A percentile compares a stretch with the other conserved stretches of the same genome.
These are phyloP conservation scores for Umbilicaria muhlenbergii DNA, from an alignment of 495 filamentous ascomycete genomes.

Conservation along the genomic window DNA sequence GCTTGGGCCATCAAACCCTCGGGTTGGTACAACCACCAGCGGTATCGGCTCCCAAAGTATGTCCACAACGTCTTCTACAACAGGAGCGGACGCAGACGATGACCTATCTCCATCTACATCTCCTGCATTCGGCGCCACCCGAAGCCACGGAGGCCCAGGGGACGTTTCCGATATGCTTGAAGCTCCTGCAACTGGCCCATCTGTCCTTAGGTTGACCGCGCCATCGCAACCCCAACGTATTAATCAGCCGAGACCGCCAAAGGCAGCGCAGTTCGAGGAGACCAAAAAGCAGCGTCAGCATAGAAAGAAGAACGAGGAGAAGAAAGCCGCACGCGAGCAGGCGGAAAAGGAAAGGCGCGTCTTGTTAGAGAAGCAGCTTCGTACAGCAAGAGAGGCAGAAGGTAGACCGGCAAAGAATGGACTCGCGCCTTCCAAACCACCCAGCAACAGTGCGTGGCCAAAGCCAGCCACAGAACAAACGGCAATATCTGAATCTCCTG, in stretches of 20 bases:
- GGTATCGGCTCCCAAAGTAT: constrained; percentile 9
- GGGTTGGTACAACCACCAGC: constrained; percentile 5
- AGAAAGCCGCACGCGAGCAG: constrained; percentile 53
- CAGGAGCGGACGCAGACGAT: constrained; percentile 69
- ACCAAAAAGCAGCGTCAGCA: constrained; percentile 90
- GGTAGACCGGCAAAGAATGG: constrained; percentile 62
- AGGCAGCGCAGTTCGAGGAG: constrained; percentile 44
- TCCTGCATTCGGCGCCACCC: constrained; percentile 37
- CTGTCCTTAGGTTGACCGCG: constrained; percentile 60
- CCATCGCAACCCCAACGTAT: constrained; percentile 30
- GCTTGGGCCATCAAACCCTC: neutral
- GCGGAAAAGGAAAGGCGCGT: constrained; percentile 57
- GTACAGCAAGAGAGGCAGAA: constrained; percentile 62
- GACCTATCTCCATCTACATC: constrained; percentile 54
- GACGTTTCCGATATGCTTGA: constrained; percentile 85
- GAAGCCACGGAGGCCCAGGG: constrained; percentile 21
- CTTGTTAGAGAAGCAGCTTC: constrained; percentile 62
- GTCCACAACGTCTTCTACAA: constrained; percentile 50
- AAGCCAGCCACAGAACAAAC: constrained; percentile 23
- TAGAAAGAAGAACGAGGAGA: constrained; percentile 60
- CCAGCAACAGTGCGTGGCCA: constrained; percentile 46
- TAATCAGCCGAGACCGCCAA: constrained; percentile 45
- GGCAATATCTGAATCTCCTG: constrained; percentile 15
- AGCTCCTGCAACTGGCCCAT: constrained; percentile 47
- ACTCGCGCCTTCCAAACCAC: constrained; percentile 38